These are phyloP conservation scores for Fusarium heterosporum DNA, from an alignment of 2,329 filamentous ascomycete genomes.

Conservation along the genomic window DNA sequence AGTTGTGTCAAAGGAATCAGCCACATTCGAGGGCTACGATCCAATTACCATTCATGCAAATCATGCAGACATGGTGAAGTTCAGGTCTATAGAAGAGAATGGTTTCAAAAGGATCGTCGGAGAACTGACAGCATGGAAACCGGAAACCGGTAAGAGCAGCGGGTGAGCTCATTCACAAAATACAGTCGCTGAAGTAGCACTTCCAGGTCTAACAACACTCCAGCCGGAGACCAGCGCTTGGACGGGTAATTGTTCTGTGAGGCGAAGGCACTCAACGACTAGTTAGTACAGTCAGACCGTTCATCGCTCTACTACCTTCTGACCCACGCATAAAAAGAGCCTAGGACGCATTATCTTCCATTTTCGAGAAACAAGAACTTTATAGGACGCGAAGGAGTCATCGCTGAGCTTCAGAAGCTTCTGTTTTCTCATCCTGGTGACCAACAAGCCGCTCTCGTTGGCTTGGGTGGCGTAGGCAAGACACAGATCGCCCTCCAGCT, in stretches of 20 bases:
- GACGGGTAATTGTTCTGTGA: not conserved
- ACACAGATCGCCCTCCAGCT: not conserved
- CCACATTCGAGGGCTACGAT: constrained; percentile 16
- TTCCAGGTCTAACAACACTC: not conserved
- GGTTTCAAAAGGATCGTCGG: not conserved
- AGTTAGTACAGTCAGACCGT: not conserved
- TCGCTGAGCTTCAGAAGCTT: accelerated
- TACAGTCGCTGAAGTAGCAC: not conserved
- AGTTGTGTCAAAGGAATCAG: constrained; percentile 22
- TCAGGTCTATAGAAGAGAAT: not conserved
- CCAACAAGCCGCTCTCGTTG: not conserved
- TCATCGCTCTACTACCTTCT: not conserved
- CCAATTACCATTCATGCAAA: constrained; percentile 4
- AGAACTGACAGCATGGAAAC: not conserved
- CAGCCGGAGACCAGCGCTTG: not conserved
- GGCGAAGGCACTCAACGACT: not conserved
- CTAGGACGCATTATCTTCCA: not conserved
- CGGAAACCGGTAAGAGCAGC: not conserved
- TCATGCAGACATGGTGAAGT: constrained; percentile 18
- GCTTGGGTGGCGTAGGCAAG: not conserved
- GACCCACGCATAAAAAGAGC: not conserved
- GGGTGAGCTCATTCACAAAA: not conserved
- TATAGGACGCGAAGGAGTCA: not conserved
- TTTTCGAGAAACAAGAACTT: not conserved
- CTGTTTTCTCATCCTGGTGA: not conserved